Base-by-base conservation (phyloP, 2,329 filamentous ascomycete species). In the Xylaria sp. region DNA sequence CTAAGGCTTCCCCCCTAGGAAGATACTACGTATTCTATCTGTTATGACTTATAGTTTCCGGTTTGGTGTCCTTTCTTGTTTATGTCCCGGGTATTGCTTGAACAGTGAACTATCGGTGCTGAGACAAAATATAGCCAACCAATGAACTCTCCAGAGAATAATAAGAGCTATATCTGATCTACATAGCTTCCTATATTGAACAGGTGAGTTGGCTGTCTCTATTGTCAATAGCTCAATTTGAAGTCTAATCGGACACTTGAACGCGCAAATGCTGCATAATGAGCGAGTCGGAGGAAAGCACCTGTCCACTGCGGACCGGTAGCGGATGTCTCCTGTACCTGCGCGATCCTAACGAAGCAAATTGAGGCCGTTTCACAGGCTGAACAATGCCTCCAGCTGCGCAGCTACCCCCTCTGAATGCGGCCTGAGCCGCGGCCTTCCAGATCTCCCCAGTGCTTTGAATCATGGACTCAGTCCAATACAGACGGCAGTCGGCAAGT, bases 161-260 rank as follows among this genome's bases (percentile, higher is more conserved):
- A 28, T 4, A 28, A 28, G 28, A 28, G 28, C 28, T 28, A 28
- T 28, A 28, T 28, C 28, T 28, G 28, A 6, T 4, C 2, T 28
- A 2, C 28, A 28, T 28, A 28, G 28, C 28, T 28, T 28, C 28
- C 28, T 28, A 6, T 28, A 28, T 28, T 48, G 5, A 34, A 48
- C 10, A 59, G 23, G 13, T 7, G 1, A 23, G 23, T 2, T 8
- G 18, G 34, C 10, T 37, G 4, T 59, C 20, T 50, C 25, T 37
- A 46, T 10, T 8, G 13, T 44, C 28, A 32, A 37, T 59, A 18
- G 7, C 37, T 52, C 8, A 25, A 28, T 39, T 15, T 34, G 20
- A 39, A 20, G 51, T 41, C 34, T 70, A 76, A 54, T 67, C 68
- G 3, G 73, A 74, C 20, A 73, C 73, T 39, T 70, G 56, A 12